Conservation (phyloP, 768 basidiomycete genomes). For the Sporobolomyces roseus region DNA sequence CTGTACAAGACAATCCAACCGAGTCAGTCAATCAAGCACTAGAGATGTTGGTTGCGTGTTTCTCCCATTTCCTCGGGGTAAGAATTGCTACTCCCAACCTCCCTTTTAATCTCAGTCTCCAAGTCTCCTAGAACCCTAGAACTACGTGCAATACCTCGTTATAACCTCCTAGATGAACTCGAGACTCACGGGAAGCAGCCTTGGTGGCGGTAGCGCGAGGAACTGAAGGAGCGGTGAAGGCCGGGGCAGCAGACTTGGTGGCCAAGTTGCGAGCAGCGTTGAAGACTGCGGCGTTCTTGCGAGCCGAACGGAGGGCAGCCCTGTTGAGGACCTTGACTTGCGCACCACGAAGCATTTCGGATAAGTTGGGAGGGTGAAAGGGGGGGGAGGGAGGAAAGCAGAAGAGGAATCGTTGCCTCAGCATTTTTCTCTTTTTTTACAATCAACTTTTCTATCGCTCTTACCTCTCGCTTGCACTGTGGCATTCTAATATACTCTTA, state of each 20-base stretch:
- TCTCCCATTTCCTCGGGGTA: too few species aligned
- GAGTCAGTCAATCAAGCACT: neutral
- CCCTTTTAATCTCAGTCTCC: neutral
- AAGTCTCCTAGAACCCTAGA: neutral
- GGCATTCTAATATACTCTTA: too few species aligned
- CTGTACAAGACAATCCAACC: conserved; percentile 5
- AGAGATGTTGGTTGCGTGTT: too few species aligned
- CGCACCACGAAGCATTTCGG: conserved; percentile 33
- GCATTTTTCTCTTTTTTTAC: neutral
- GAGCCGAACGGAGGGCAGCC: conserved; percentile 33
- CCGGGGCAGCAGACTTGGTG: conserved; percentile 38
- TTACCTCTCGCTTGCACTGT: too few species aligned
- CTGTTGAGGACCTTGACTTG: conserved; percentile 39
- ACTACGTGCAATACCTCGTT: neutral
- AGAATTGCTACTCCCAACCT: conserved; percentile 33
- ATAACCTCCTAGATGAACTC: too few species aligned
- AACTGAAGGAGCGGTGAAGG: conserved; percentile 18
- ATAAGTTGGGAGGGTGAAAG: neutral
- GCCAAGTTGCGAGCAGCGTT: conserved; percentile 36
- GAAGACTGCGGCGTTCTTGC: conserved; percentile 39
- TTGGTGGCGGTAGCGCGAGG: conserved; percentile 24
- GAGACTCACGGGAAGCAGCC: conserved; percentile 21
- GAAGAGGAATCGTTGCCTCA: neutral
- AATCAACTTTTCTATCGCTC: too few species aligned
- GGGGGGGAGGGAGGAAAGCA: neutral